These are phyloP conservation scores for Dothistroma septosporum DNA, from an alignment of 2,329 filamentous ascomycete species.

Conservation along the genomic window DNA sequence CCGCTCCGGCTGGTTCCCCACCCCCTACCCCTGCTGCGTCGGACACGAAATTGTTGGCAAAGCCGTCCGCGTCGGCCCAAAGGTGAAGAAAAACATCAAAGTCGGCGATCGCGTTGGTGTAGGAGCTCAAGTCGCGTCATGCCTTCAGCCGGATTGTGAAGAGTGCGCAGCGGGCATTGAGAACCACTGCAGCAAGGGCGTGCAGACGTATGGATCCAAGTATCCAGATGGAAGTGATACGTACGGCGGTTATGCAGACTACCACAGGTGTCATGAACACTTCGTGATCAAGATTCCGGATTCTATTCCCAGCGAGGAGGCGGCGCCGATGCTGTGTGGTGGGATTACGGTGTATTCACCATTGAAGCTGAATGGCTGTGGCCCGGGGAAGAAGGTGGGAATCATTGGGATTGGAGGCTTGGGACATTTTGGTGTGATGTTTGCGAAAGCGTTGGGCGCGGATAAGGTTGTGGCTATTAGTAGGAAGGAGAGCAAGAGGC, in stretches of 20 bases:
- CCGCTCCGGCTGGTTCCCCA: conserved; percentile 40
- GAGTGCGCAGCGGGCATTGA: conserved; percentile 48
- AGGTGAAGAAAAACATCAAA: conserved; percentile 31
- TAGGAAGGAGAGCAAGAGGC: conserved; percentile 55
- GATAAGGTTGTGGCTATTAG: conserved; percentile 63
- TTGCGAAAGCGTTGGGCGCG: conserved; percentile 64
- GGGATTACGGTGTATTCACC: conserved; percentile 71
- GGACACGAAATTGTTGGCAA: conserved; percentile 34
- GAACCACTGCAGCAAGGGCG: conserved; percentile 37
- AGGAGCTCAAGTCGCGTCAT: conserved; percentile 47
- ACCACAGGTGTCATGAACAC: conserved; percentile 44
- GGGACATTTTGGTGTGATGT: conserved; percentile 64
- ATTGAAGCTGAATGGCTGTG: conserved; percentile 60
- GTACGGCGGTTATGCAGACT: conserved; percentile 58
- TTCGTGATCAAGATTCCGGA: conserved; percentile 57
- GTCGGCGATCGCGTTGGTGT: conserved; percentile 46
- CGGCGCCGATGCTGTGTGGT: conserved; percentile 70
- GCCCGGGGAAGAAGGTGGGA: conserved; percentile 66
- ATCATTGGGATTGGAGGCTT: conserved; percentile 66
- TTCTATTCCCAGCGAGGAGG: conserved; percentile 45
- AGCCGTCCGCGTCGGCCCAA: conserved; percentile 31
- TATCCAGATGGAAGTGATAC: conserved; percentile 28
- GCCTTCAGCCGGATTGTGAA: conserved; percentile 47
- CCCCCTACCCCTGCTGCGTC: conserved; percentile 32
- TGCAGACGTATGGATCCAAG: conserved; percentile 22